Conservation (phyloP, 116 monocot genomes). For the Thalassia testudinum region DNA sequence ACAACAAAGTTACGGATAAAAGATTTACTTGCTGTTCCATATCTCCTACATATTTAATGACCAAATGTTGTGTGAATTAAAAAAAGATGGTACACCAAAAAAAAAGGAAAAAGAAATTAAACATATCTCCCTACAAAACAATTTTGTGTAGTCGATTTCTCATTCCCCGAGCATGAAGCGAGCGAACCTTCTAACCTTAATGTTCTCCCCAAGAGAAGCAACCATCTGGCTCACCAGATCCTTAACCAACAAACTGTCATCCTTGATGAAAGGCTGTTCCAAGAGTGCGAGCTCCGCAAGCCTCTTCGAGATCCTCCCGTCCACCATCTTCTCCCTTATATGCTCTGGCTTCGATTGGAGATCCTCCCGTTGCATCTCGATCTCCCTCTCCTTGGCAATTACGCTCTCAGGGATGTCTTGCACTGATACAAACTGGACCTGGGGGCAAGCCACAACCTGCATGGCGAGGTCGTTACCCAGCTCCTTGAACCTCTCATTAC, state of each 20-base stretch:
- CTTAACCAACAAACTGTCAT: slow-evolving; percentile 75
- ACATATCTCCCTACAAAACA: no score
- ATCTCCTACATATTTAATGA: no score
- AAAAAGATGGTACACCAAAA: no score
- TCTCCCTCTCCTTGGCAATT: slow-evolving; percentile 55
- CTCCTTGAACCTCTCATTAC: slow-evolving; percentile 81
- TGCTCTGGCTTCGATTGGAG: slow-evolving; percentile 74
- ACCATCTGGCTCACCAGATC: slow-evolving; percentile 89
- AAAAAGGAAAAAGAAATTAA: no score
- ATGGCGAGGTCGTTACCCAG: slow-evolving; percentile 75
- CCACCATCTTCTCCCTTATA: slow-evolving; percentile 86
- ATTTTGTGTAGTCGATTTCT: background rate
- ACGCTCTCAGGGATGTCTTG: slow-evolving; percentile 63
- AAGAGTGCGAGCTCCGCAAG: slow-evolving; percentile 67
- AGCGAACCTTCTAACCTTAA: slow-evolving; percentile 65
- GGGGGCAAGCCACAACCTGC: slow-evolving; percentile 90
- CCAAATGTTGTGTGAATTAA: no score
- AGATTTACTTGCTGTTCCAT: no score
- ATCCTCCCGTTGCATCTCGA: slow-evolving; percentile 93
- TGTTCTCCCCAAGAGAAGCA: slow-evolving; percentile 87
- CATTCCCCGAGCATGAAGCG: slow-evolving; percentile 74
- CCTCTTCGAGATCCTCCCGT: slow-evolving; percentile 87
- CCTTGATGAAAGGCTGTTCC: slow-evolving; percentile 89
- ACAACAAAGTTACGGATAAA: no score
- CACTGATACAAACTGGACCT: slow-evolving; percentile 61